Evolutionary conservation across 768 basidiomycete genomes (phyloP), one percentile per base, ranked within the genome.

Genomic region (Coprinopsis marcescibilis): DNA sequence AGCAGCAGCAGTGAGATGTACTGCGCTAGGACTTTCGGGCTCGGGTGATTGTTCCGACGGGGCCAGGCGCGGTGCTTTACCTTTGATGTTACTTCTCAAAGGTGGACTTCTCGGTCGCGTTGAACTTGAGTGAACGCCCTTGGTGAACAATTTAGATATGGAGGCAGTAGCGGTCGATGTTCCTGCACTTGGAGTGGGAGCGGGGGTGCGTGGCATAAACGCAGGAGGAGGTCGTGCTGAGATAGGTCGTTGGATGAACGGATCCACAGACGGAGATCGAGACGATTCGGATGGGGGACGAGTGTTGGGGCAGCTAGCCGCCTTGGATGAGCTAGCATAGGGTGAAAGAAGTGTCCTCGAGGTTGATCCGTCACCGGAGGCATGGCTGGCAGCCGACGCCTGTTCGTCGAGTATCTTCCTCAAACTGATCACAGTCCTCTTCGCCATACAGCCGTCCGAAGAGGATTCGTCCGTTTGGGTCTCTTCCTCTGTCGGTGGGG

Each of bases 111-210:
- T 78, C 2, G 81, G 67, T 3, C 80, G 73, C 1, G 85, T 81
- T 3, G 83, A 83, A 13, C 78, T 75, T 2, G 80, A 72, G 53
- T 73, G 71, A 33, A 60, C 68, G 25, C 62, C 71, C 51, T 80
- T 83, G 1, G 85, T 86, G 55, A 83, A 84, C 12, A 89, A 73
- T n/a, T 83, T 73, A 19, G 85, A 87, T 39, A 90, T 72, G 23
- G 81, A 84, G 1, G 87, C 88, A 1, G 88, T 90, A 1, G 88
- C 82, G 3, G 70, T 84, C 3, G 83, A 85, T 3, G 83, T 83
- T n/a, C 76, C 72, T 3, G 76, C 70, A 19, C 71, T 65, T 4
- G 83, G 68, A 1, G 62, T 58, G 8, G 78, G 77, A 8, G 71
- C 68, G 1, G 84, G 81, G 2, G 77, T 73, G 3, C 77, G 66